A percentile compares a stretch with the other conserved stretches of the same genome.
phyloP scores from a whole-genome alignment of 345 rosid species.

The Citrus cavaleriei region DNA sequence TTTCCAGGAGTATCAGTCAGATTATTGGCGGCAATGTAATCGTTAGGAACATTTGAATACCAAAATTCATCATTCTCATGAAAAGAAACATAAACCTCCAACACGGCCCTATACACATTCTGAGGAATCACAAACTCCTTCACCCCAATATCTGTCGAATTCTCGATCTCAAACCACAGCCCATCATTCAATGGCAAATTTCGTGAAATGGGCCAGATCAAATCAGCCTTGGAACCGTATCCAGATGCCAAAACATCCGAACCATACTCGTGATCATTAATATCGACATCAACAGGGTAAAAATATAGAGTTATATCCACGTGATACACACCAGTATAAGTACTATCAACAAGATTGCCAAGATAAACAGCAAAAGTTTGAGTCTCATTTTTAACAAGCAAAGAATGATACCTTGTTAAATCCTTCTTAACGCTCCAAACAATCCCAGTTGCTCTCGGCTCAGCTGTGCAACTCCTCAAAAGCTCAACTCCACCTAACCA shows the following conservation, averaged over 20 bases:
- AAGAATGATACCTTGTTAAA: conserved; percentile 70
- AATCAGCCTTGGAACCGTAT: conserved; percentile 51
- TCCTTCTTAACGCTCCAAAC: conserved; percentile 81
- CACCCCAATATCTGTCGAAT: conserved; percentile 29
- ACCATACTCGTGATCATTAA: not conserved
- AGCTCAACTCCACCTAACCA: conserved; percentile 91
- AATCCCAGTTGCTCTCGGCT: conserved; percentile 68
- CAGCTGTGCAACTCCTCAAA: conserved; percentile 93
- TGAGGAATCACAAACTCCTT: conserved; percentile 61
- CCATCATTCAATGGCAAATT: conserved; percentile 67
- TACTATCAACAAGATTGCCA: conserved; percentile 57
- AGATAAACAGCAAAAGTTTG: conserved; percentile 60
- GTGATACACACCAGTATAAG: conserved; percentile 81
- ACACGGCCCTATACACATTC: conserved; percentile 81
- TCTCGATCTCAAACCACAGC: conserved; percentile 77
- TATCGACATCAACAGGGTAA: conserved; percentile 39
- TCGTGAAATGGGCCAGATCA: conserved; percentile 75
- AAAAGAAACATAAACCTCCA: conserved; percentile 89
- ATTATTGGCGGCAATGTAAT: conserved; percentile 58
- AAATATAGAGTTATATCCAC: conserved; percentile 62
- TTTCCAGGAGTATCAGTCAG: conserved; percentile 50
- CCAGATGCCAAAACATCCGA: conserved; percentile 19
- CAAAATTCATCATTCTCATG: conserved; percentile 94
- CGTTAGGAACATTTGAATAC: conserved; percentile 68
- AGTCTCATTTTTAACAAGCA: conserved; percentile 54